phyloP scores from a whole-genome alignment of 805 yeast species.

The Yarrowia yakushimensis region DNA sequence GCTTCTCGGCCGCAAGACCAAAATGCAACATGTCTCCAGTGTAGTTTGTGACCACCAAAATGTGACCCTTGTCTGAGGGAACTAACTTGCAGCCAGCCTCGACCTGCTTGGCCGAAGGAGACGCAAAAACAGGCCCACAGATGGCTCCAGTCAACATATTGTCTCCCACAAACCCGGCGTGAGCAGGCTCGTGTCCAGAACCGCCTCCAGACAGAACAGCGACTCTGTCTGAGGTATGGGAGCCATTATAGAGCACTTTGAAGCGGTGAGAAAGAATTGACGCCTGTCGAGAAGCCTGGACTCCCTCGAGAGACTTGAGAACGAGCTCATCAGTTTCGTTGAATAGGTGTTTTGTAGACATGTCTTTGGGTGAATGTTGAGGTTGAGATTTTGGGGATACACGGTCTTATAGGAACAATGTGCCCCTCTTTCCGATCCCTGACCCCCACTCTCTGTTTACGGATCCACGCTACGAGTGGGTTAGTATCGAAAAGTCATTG shows the following conservation, averaged over 20 bases:
- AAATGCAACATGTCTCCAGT: conserved; percentile 94
- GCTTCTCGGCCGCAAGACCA: conserved; percentile 86
- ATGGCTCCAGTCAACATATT: conserved; percentile 84
- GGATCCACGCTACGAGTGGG: background rate
- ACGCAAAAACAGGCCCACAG: conserved; percentile 84
- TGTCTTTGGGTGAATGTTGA: conserved; percentile 13
- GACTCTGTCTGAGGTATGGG: conserved; percentile 37
- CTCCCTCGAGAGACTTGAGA: conserved; percentile 41
- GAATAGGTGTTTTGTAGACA: conserved; percentile 46
- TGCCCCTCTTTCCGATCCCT: conserved; percentile 1
- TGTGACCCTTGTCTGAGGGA: conserved; percentile 56
- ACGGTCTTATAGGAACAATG: background rate
- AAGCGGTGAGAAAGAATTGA: conserved; percentile 42
- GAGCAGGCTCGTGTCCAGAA: conserved; percentile 65
- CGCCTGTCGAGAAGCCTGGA: conserved; percentile 41
- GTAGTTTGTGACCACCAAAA: conserved; percentile 82
- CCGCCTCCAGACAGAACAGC: conserved; percentile 55
- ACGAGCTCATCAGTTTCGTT: conserved; percentile 42
- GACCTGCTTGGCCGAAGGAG: conserved; percentile 91
- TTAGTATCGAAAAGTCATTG: conserved; percentile 2
- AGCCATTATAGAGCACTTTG: conserved; percentile 40
- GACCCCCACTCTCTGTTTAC: background rate
- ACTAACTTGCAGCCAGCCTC: conserved; percentile 64
- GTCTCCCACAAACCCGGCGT: conserved; percentile 88
- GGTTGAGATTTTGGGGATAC: background rate